These are phyloP conservation scores for Thamnidium elegans DNA, from an alignment of 192 early-diverging fungal species.

Conservation along the genomic window DNA sequence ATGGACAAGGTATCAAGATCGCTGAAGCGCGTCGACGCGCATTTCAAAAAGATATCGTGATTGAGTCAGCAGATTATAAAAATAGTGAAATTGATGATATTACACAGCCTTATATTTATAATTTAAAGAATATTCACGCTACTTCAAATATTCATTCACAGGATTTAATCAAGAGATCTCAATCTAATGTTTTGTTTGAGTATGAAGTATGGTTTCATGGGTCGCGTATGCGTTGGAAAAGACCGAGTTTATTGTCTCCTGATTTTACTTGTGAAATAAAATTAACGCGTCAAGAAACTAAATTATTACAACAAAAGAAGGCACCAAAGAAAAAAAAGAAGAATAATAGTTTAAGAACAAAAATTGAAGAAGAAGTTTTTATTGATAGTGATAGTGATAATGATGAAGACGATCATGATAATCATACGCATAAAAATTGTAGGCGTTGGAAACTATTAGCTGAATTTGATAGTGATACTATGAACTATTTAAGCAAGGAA, in stretches of 20 bases:
- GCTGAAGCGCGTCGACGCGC: slow-evolving; percentile 30
- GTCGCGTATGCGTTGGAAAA: slow-evolving; percentile 29
- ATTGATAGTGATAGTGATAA: slow-evolving; percentile 18
- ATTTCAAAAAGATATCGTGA: slow-evolving; percentile 35
- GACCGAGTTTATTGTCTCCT: slow-evolving; percentile 30
- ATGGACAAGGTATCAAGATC: slow-evolving; percentile 6
- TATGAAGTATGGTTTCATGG: slow-evolving; percentile 26
- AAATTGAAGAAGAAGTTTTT: not conserved
- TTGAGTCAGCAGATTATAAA: slow-evolving; percentile 13
- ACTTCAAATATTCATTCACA: not conserved
- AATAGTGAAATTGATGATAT: not conserved
- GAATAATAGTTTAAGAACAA: not conserved
- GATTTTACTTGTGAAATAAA: slow-evolving; percentile 34
- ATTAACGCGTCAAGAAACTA: not conserved
- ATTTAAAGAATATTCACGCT: not conserved
- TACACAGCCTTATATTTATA: not conserved
- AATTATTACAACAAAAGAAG: not conserved
- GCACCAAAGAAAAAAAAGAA: not conserved
- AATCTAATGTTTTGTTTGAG: slow-evolving; percentile 24
- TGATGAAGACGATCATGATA: slow-evolving; percentile 14
- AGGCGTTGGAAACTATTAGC: slow-evolving; percentile 9
- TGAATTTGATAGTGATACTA: not conserved
- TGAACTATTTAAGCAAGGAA: not conserved
- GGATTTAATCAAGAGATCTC: slow-evolving; percentile 19
- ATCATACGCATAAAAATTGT: slow-evolving; percentile 7